phyloP scores from a whole-genome alignment of 495 filamentous ascomycete species.

The Trichoderma parareesei region DNA sequence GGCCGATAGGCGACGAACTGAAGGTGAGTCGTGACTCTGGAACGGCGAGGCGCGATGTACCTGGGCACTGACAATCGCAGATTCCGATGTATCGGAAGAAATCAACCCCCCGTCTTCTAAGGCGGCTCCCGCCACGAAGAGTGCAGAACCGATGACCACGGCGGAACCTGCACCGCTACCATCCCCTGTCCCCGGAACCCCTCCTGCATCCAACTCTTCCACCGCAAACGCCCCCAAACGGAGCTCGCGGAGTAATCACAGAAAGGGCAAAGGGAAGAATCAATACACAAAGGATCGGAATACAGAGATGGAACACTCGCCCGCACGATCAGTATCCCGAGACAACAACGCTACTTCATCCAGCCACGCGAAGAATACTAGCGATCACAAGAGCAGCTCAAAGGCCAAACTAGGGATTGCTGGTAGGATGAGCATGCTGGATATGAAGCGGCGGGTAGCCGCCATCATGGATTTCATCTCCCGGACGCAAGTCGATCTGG shows the following conservation, averaged over 20 bases:
- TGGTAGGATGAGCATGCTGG: conserved; percentile 75
- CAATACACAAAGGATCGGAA: conserved; percentile 78
- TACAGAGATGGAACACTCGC: conserved; percentile 54
- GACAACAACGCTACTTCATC: conserved; percentile 39
- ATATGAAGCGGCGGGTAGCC: conserved; percentile 80
- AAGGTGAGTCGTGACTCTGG: conserved; percentile 49
- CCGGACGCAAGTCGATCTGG: conserved; percentile 84
- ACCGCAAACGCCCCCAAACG: conserved; percentile 54
- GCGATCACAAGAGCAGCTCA: conserved; percentile 22
- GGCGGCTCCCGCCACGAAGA: conserved; percentile 19
- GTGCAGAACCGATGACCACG: conserved; percentile 17
- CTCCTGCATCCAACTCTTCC: conserved; percentile 35
- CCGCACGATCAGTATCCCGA: conserved; percentile 58
- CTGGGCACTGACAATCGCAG: conserved; percentile 27
- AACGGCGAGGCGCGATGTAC: conserved; percentile 9
- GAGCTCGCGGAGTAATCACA: conserved; percentile 55
- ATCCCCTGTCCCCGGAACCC: conserved; percentile 35
- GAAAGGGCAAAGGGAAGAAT: conserved; percentile 67
- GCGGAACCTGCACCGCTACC: conserved; percentile 12
- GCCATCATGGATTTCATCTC: conserved; percentile 86
- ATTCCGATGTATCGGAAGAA: conserved; percentile 56
- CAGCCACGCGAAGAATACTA: conserved; percentile 18
- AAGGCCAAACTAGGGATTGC: conserved; percentile 35
- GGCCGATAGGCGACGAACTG: conserved; percentile 61
- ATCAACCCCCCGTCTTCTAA: conserved; percentile 37